A percentile compares a stretch with the other conserved stretches of the same genome.
phyloP scores from a whole-genome alignment of 2,329 filamentous ascomycete species.

The Mycosphaerella arachidis region DNA sequence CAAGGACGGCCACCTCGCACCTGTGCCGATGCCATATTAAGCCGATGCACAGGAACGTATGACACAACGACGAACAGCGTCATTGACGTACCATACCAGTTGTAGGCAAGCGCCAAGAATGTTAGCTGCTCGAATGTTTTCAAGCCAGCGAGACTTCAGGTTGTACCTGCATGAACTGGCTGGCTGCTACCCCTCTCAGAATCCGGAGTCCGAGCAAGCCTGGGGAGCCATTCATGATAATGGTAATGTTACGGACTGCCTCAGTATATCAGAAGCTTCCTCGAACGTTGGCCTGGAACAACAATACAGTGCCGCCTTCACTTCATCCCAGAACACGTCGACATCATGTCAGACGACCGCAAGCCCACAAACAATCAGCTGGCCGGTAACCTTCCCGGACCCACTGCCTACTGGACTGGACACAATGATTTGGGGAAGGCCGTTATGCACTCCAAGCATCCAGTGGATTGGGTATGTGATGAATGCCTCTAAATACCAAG shows the following conservation, averaged over 20 bases:
- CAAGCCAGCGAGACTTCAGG: background rate
- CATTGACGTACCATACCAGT: background rate
- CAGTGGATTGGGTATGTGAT: slow-evolving; percentile 25
- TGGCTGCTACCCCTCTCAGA: slow-evolving; percentile 11
- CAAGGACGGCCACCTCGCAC: slow-evolving; percentile 66
- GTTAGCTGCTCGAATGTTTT: too few relatives aligned
- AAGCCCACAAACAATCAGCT: slow-evolving; percentile 30
- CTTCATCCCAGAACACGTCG: background rate
- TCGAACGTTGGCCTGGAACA: background rate
- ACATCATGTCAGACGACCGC: slow-evolving; percentile 14
- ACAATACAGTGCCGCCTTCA: background rate
- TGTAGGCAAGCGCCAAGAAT: too few relatives aligned
- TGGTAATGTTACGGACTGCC: background rate
- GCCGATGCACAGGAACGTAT: background rate
- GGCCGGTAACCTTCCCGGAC: slow-evolving; percentile 28
- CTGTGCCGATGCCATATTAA: slow-evolving; percentile 42
- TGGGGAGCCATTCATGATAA: background rate
- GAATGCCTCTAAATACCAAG: background rate
- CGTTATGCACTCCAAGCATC: slow-evolving; percentile 30
- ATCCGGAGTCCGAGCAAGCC: slow-evolving; percentile 2
- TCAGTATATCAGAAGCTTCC: background rate
- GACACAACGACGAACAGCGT: background rate
- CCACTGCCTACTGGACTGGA: slow-evolving; percentile 34
- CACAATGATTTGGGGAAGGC: slow-evolving; percentile 33
- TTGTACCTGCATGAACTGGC: slow-evolving; percentile 6